Evolutionary conservation across 2,329 filamentous ascomycete species (phyloP).

Genomic region (Truncatella angustata): DNA sequence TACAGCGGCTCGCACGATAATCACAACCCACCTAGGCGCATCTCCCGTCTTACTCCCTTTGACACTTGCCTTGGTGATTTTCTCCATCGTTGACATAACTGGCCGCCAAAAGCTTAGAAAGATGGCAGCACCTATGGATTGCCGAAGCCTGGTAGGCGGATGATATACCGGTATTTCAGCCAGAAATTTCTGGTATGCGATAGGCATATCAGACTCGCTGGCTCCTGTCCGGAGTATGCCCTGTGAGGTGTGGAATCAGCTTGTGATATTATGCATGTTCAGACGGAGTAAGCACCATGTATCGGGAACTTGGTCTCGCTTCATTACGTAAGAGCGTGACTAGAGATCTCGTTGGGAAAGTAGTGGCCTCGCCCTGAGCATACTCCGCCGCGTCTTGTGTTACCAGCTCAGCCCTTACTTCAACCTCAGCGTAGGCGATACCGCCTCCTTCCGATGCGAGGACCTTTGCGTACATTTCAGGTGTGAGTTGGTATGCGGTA

Average conservation of each 20-base stretch:
- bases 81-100: constrained; percentile 11
- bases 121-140: constrained; percentile 12
- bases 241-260: no score
- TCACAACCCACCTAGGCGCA: background rate
- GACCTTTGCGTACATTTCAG: background rate
- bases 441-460: background rate
- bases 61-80: constrained; percentile 9
- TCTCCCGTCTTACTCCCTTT: background rate
- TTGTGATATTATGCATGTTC: background rate
- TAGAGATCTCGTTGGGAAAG: no score
- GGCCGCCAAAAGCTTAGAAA: constrained; percentile 12
- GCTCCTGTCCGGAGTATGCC: constrained; percentile 8
- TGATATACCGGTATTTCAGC: constrained; percentile 7
- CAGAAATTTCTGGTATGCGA: constrained; percentile 9
- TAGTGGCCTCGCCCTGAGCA: no score
- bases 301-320: constrained; percentile 10
- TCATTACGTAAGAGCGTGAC: constrained; percentile 5
- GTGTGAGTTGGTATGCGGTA: background rate
- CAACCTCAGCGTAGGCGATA: background rate
- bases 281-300: constrained; percentile 8
- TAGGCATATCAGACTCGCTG: constrained; percentile 7
- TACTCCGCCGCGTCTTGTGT: background rate
- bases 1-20: constrained; percentile 7
- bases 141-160: constrained; percentile 5
- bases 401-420: background rate